A percentile compares a stretch with the other conserved stretches of the same genome.
phyloP scores from a whole-genome alignment of 2,329 filamentous ascomycete genomes.

The Zymoseptoria passerinii region DNA sequence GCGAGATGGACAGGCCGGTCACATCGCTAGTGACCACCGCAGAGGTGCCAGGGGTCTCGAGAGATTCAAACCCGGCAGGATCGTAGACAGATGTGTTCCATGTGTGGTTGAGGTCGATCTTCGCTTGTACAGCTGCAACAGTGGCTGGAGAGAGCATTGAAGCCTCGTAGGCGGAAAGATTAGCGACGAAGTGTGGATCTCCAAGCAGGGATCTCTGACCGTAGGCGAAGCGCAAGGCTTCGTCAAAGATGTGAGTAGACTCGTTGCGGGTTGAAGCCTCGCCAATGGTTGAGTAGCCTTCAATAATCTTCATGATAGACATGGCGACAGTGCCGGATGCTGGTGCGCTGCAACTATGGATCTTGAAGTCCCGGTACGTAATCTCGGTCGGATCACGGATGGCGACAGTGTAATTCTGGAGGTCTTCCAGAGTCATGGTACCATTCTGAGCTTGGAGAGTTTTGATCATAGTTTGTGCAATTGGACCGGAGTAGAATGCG shows the following conservation, averaged over 20 bases:
- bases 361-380: conserved; percentile 54
- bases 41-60: conserved; percentile 65
- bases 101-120: conserved; percentile 65
- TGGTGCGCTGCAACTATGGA: conserved; percentile 64
- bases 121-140: conserved; percentile 51
- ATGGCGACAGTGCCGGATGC: conserved; percentile 70
- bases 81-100: conserved; percentile 68
- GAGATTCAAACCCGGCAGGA: conserved; percentile 55
- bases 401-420: conserved; percentile 62
- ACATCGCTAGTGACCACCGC: conserved; percentile 65
- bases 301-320: conserved; percentile 71
- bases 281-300: conserved; percentile 62
- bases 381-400: conserved; percentile 52
- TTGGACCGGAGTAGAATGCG: conserved; percentile 64
- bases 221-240: conserved; percentile 86
- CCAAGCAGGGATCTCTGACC: conserved; percentile 66
- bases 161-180: conserved; percentile 55
- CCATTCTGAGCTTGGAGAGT: conserved; percentile 62
- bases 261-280: conserved; percentile 51
- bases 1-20: conserved; percentile 65
- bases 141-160: conserved; percentile 57
- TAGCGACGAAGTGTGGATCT: conserved; percentile 66
- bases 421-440: conserved; percentile 75
- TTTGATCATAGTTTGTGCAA: conserved; percentile 65
- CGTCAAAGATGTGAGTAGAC: conserved; percentile 72